Conservation (phyloP, 352 stramenopile species). For the Phytophthora agathidicida region DNA sequence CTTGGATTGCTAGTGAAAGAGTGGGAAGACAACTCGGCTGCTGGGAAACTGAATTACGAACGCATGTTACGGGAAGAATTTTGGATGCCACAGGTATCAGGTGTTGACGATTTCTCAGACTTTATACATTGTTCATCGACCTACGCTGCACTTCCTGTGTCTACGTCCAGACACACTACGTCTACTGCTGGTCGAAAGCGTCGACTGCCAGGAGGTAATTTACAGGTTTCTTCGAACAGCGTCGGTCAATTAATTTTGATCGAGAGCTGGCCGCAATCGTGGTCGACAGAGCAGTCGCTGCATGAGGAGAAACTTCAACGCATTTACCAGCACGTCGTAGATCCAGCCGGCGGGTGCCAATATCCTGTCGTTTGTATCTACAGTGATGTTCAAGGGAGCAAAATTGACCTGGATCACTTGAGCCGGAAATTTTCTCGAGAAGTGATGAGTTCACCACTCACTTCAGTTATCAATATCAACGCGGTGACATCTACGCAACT, state of each 20-base stretch:
- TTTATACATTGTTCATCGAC: constrained; percentile 77
- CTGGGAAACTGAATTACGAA: constrained; percentile 60
- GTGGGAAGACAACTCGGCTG: constrained; percentile 75
- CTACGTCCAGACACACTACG: constrained; percentile 25
- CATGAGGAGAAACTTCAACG: constrained; percentile 65
- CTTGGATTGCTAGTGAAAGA: constrained; percentile 63
- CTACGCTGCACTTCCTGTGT: constrained; percentile 65
- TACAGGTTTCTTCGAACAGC: background rate
- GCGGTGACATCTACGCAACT: constrained; percentile 73
- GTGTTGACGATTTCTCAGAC: constrained; percentile 76
- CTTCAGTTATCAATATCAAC: constrained; percentile 81
- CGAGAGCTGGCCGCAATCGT: constrained; percentile 75
- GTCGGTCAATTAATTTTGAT: constrained; percentile 67
- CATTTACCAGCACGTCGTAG: constrained; percentile 60
- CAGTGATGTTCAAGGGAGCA: constrained; percentile 80
- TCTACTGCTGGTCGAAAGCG: constrained; percentile 24
- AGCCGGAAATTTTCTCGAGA: constrained; percentile 66
- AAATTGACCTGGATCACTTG: constrained; percentile 71
- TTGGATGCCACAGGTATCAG: constrained; percentile 49
- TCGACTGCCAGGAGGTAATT: constrained; percentile 11
- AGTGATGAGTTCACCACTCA: constrained; percentile 72
- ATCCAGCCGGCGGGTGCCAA: constrained; percentile 35
- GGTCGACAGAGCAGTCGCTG: constrained; percentile 41
- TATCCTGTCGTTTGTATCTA: constrained; percentile 84
- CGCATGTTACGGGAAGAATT: constrained; percentile 59